Conservation (phyloP, 345 rosid genomes). For the Gynandropsis gynandra region DNA sequence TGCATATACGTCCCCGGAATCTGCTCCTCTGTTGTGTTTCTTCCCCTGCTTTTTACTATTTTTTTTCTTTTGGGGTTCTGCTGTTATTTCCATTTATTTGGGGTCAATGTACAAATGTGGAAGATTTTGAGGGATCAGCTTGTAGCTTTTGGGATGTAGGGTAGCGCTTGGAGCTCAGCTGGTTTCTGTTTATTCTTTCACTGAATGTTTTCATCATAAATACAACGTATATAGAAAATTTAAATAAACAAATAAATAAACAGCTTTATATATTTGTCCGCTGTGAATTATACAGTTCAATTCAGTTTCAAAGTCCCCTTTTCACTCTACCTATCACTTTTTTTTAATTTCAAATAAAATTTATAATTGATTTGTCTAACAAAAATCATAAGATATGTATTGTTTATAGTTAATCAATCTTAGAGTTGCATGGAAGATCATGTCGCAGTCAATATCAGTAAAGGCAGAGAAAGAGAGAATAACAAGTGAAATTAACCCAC, state of each 20-base stretch:
- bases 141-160: slow-evolving; percentile 43
- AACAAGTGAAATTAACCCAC: slow-evolving; percentile 27
- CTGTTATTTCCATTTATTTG: not conserved
- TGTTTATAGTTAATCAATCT: slow-evolving; percentile 29
- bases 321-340: not conserved
- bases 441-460: slow-evolving; percentile 27
- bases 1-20: slow-evolving; percentile 69
- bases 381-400: slow-evolving; percentile 14
- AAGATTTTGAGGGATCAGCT: slow-evolving; percentile 30
- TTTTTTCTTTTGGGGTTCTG: slow-evolving; percentile 6
- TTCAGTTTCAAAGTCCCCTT: not conserved
- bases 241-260: not conserved
- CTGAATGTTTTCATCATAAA: slow-evolving; percentile 22
- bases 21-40: slow-evolving; percentile 31
- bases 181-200: slow-evolving; percentile 45
- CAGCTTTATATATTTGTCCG: not conserved
- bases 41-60: slow-evolving; percentile 3
- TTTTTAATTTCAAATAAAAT: too few relatives aligned
- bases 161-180: slow-evolving; percentile 59
- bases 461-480: slow-evolving; percentile 20
- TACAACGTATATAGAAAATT: slow-evolving; percentile 20
- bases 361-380: not conserved
- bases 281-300: not conserved
- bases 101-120: slow-evolving; percentile 1
- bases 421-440: slow-evolving; percentile 26